Base-by-base conservation (phyloP, 257 asterid genomes). In the Cruciata laevipes region DNA sequence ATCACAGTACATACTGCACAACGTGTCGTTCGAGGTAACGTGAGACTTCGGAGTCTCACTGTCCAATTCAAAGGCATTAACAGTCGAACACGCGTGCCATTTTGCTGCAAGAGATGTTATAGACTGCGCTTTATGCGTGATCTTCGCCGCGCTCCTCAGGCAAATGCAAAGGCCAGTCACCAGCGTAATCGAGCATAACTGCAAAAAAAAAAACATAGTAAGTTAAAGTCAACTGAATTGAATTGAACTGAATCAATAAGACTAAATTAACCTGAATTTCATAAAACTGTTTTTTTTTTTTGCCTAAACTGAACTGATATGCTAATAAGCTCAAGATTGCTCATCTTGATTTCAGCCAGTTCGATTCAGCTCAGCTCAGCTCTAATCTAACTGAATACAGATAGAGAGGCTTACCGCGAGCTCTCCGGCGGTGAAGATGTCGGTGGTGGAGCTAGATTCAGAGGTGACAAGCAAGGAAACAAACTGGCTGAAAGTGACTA, bases 31-130 rank as follows among this genome's bases (percentile, higher is more conserved):
- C 1, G 86, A 56, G 30, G 53, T 23, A 53, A 71, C 72, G 77
- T 68, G 86, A 67, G 78, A 59, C 2, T 20, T 61, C 0, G 90
- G 86, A 74, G 82, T 84, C 33, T 72, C 89, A 9, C 66, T 76
- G 0, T 75, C 75, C 21, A 74, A 47, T 10, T 77, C 88, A 73
- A 85, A 81, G 1, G 90, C 68, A 61, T 76, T 79, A 33, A 89
- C 81, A 3, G 98, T 86, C 16, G 98, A 90, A 73, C 91, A 89
- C 2, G 83, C 96, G 42, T 92, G 96, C 98, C 98, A 92, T 67
- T 92, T 89, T 7, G 98, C 88, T 4, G 97, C 97, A 57, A 89
- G 85, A 6, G 90, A 81, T 3, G 97, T 82, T 5, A 92, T 76
- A 0, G 96, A 67, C 38, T 83, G 96, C 0, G 96, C 98, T 72